Percentiles rank a stretch among this genome's conserved stretches.
These are phyloP conservation scores for Crepidotus sp. DNA, from an alignment of 1,284 basidiomycete species.

Conservation along the genomic window DNA sequence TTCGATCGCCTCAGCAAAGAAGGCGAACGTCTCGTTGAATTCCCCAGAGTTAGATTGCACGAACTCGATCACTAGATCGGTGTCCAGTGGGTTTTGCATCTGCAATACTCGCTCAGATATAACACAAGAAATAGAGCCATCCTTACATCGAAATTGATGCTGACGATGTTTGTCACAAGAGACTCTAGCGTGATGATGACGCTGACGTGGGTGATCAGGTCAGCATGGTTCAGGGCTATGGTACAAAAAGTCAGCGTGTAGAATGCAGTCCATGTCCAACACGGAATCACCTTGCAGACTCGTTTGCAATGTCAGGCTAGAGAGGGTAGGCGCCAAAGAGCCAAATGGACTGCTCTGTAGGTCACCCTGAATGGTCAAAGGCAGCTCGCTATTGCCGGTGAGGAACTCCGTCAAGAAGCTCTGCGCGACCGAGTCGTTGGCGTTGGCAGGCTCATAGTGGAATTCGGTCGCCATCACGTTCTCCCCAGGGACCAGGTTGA, in stretches of 20 bases:
- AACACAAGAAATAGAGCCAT: conserved; percentile 6
- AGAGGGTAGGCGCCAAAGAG: conserved; percentile 51
- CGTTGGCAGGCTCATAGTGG: conserved; percentile 55
- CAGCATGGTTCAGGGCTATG: conserved; percentile 30
- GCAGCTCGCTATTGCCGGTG: conserved; percentile 37
- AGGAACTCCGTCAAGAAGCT: conserved; percentile 49
- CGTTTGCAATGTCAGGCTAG: conserved; percentile 45
- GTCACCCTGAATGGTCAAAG: conserved; percentile 54
- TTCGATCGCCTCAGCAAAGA: conserved; percentile 46
- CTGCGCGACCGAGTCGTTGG: conserved; percentile 60
- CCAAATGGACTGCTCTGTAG: conserved; percentile 51
- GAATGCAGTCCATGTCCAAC: background rate
- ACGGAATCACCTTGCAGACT: conserved; percentile 27
- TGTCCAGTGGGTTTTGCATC: conserved; percentile 50
- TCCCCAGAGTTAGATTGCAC: conserved; percentile 49
- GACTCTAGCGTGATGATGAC: conserved; percentile 44
- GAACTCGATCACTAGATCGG: conserved; percentile 45
- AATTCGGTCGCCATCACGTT: conserved; percentile 53
- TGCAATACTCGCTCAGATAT: conserved; percentile 19
- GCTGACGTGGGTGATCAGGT: conserved; percentile 38
- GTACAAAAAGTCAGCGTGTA: background rate
- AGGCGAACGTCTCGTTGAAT: conserved; percentile 44
- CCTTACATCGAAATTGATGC: conserved; percentile 48
- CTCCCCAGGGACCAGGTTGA: conserved; percentile 51
- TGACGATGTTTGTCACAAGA: conserved; percentile 42